Evolutionary conservation across 2,329 filamentous ascomycete species (phyloP), one percentile per base, ranked within the genome.

Genomic region (Sporothrix pallida): DNA sequence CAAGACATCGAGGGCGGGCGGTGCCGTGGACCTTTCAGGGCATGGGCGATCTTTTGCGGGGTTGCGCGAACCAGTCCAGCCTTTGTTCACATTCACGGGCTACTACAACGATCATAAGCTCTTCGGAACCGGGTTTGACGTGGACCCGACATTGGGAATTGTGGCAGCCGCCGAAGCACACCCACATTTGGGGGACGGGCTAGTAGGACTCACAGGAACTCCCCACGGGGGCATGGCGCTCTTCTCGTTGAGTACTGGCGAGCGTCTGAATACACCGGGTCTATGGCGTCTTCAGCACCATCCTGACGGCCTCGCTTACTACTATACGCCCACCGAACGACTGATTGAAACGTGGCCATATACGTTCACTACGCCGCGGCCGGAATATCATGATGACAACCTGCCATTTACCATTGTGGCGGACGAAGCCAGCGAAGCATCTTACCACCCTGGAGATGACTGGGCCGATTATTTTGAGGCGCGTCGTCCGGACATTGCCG

Each of bases 161-260:
- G 88, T 88, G 0, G 86, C 88, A 0, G 87, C 86, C 0, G 86
- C 88, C 65, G 85, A 87, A 54, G 82, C 87, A 67, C 72, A 73
- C 37, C 26, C 3, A 15, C 9, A 20, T 42, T 15, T 20, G 42
- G 37, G 9, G 0, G 86, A 87, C 31, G 23, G 23, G 23, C 23
- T 26, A 26, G 23, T 26, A 26, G 23, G 23, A 26, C 23, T 26
- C 23, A 26, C 23, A 26, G 23, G 23, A 26, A 26, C 31, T 37
- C 67, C 84, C 86, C 82, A 86, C 68, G 84, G 83, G 12, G 83
- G 79, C 0, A 80, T 89, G 0, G 82, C 77, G 1, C 76, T 89
- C 13, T 89, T 87, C 76, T 88, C 87, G 9, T 78, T 87, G 7
- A 77, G 76, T 8, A 85, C 84, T 1, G 88, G 88, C 0, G 75